A percentile compares a stretch with the other conserved stretches of the same genome.
Conservation (phyloP, 2,329 filamentous ascomycete genomes). For the Aschersonia sp. region DNA sequence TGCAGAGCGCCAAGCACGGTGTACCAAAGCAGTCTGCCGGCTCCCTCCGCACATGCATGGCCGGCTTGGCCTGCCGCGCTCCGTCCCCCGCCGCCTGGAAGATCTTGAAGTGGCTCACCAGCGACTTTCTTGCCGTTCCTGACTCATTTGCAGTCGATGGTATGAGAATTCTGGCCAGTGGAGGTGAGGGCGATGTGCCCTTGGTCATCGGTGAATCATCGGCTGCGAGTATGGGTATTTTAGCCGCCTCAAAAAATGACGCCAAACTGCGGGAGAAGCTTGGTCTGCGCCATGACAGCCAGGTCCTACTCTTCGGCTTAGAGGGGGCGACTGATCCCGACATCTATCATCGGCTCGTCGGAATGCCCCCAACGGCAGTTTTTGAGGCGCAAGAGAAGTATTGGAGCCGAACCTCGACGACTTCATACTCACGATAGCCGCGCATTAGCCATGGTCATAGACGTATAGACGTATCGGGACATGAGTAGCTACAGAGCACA, state of each 20-base stretch:
- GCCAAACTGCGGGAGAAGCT: constrained; percentile 1
- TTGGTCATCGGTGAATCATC: constrained; percentile 6
- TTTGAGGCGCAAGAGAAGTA: constrained; percentile 4
- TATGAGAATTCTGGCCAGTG: constrained; percentile 6
- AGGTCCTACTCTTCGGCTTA: constrained; percentile 5
- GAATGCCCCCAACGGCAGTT: constrained; percentile 1
- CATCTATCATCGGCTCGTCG: constrained; percentile 5
- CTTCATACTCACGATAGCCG: too few relatives aligned
- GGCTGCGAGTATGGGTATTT: constrained; percentile 5
- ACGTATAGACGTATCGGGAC: too few relatives aligned
- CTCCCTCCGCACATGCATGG: constrained; percentile 5
- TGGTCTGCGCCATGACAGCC: constrained; percentile 3
- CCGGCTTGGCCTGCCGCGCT: constrained; percentile 5
- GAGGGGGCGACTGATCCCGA: constrained; percentile 6
- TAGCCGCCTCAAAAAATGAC: constrained; percentile 1
- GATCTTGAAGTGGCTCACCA: constrained; percentile 6
- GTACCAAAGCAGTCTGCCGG: constrained; percentile 1
- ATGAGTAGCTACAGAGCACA: too few relatives aligned
- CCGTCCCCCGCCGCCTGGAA: constrained; percentile 7
- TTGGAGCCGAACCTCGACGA: too few relatives aligned
- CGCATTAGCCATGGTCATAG: too few relatives aligned
- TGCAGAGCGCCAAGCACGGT: constrained; percentile 5
- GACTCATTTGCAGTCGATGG: constrained; percentile 4
- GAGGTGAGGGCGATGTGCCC: constrained; percentile 3
- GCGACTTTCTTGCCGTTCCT: constrained; percentile 6